These are phyloP conservation scores for Eimeria zaria DNA, from an alignment of 169 alveolate genomes.

Conservation along the genomic window DNA sequence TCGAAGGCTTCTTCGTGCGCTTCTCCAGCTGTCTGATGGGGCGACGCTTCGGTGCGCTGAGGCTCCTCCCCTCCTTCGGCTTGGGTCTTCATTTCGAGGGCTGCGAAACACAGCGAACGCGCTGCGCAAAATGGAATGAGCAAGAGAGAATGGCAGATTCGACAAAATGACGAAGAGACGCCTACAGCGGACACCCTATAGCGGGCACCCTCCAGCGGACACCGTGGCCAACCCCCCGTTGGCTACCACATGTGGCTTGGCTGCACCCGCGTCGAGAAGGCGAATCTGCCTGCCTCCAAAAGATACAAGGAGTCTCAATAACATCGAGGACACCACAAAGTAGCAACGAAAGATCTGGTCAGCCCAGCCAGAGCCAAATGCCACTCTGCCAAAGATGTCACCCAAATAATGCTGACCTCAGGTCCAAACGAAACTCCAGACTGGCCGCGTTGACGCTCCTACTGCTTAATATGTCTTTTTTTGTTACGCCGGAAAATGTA, in stretches of 20 bases:
- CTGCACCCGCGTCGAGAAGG: too few species aligned
- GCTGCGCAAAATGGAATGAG: not conserved
- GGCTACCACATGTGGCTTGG: not conserved
- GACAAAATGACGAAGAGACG: not conserved
- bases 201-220: too few species aligned
- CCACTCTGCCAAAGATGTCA: not conserved
- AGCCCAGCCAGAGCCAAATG: not conserved
- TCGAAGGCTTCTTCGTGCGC: conserved; percentile 83
- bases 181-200: not conserved
- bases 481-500: not conserved
- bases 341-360: not conserved
- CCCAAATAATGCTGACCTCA: not conserved
- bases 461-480: not conserved
- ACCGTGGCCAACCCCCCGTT: not conserved
- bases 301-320: not conserved
- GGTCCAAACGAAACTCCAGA: not conserved
- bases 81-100: conserved; percentile 25
- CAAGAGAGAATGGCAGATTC: not conserved
- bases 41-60: conserved; percentile 65
- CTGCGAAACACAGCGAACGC: not conserved
- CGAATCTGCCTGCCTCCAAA: not conserved
- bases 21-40: conserved; percentile 52
- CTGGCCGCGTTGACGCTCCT: not conserved
- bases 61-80: conserved; percentile 61
- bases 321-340: not conserved